Percentiles rank a stretch among this genome's conserved stretches.
phyloP scores from a whole-genome alignment of 2,329 filamentous ascomycete species.

The Microdochium trichocladiopsis region DNA sequence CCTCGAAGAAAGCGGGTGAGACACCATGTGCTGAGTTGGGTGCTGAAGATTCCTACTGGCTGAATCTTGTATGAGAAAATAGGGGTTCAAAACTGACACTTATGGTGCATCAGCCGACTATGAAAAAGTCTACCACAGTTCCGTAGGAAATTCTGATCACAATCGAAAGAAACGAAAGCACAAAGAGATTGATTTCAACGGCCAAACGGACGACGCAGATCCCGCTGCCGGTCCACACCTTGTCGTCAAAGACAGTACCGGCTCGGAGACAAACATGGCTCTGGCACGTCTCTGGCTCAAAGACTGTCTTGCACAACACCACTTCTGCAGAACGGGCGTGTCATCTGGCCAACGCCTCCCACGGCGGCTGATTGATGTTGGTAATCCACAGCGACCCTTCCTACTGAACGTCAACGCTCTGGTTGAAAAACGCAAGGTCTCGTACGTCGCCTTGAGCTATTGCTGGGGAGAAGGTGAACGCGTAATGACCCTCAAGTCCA shows the following conservation, averaged over 20 bases:
- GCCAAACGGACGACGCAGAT: conserved; percentile 1
- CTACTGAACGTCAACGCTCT: background rate
- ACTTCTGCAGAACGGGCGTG: conserved; percentile 3
- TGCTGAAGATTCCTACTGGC: no score
- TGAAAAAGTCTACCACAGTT: no score
- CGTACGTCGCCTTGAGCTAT: conserved; percentile 8
- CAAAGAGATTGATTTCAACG: background rate
- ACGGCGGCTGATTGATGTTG: conserved; percentile 4
- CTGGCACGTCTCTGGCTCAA: conserved; percentile 5
- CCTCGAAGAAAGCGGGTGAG: no score
- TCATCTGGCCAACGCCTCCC: background rate
- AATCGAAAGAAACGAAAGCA: no score
- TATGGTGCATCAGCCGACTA: no score
- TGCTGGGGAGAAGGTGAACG: conserved; percentile 4
- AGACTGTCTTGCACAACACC: conserved; percentile 6
- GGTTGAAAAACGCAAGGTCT: background rate
- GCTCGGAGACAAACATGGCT: conserved; percentile 4
- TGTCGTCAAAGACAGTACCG: conserved; percentile 1
- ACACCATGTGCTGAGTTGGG: no score
- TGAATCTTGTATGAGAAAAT: no score
- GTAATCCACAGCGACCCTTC: conserved; percentile 3
- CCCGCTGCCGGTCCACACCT: conserved; percentile 1
- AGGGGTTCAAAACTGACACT: no score
- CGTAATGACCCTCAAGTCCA: conserved; percentile 1
- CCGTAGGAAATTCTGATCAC: no score